These are phyloP conservation scores for Lasiosphaeriaceae sp. DNA, from an alignment of 495 filamentous ascomycete genomes.

Conservation along the genomic window DNA sequence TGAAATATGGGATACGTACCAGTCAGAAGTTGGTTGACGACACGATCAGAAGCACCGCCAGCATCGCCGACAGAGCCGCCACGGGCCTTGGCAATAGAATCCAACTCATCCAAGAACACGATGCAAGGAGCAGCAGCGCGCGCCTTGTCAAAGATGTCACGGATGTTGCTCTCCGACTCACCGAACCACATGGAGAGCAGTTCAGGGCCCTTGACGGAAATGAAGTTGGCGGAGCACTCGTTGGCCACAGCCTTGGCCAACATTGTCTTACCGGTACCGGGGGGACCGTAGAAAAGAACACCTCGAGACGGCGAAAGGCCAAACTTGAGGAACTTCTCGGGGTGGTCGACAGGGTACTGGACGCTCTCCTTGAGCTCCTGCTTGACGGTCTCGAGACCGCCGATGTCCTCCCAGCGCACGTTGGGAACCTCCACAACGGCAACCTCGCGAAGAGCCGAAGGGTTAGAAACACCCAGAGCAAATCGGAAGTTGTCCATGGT, in stretches of 20 bases:
- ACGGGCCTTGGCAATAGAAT: slow-evolving; percentile 99
- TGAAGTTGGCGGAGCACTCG: slow-evolving; percentile 99
- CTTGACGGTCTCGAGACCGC: slow-evolving; percentile 97
- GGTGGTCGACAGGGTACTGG: slow-evolving; percentile 98
- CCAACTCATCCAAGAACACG: slow-evolving; percentile 97
- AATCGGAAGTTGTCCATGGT: slow-evolving; percentile 99
- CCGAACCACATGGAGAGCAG: slow-evolving; percentile 99
- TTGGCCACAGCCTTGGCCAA: slow-evolving; percentile 99
- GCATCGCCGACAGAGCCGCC: slow-evolving; percentile 96
- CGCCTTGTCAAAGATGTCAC: slow-evolving; percentile 99
- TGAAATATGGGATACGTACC: slow-evolving; percentile 53
- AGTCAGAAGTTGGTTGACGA: slow-evolving; percentile 98
- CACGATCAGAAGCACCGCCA: slow-evolving; percentile 97
- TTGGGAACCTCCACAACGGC: slow-evolving; percentile 99
- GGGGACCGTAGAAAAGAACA: slow-evolving; percentile 97
- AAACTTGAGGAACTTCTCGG: slow-evolving; percentile 99
- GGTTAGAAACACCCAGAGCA: slow-evolving; percentile 95
- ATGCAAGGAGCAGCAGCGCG: slow-evolving; percentile 97
- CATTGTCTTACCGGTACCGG: slow-evolving; percentile 99
- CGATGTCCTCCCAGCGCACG: slow-evolving; percentile 99
- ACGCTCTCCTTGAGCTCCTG: slow-evolving; percentile 98
- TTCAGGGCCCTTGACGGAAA: slow-evolving; percentile 97
- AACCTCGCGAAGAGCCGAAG: slow-evolving; percentile 96
- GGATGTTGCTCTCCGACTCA: slow-evolving; percentile 99
- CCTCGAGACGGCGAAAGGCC: slow-evolving; percentile 96